A percentile compares a stretch with the other conserved stretches of the same genome.
phyloP scores from a whole-genome alignment of 805 yeast species.

The Tetrapisispora namnaoensis region DNA sequence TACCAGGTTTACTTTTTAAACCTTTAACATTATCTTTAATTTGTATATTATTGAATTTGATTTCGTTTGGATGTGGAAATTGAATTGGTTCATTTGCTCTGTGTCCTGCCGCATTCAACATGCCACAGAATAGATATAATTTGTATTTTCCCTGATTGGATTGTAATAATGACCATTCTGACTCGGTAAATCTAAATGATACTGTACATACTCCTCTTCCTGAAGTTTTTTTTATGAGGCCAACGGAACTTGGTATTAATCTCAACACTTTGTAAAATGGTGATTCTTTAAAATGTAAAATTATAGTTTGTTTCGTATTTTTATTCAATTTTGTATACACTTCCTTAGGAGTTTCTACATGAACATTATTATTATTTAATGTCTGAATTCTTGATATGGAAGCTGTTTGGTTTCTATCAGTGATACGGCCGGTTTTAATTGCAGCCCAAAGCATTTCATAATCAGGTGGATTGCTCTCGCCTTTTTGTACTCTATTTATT shows the following conservation, averaged over 20 bases:
- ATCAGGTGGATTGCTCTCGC: slow-evolving; percentile 30
- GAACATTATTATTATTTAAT: background rate
- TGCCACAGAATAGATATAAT: slow-evolving; percentile 48
- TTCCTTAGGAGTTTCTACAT: background rate
- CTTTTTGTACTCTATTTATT: slow-evolving; percentile 30
- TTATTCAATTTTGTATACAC: background rate
- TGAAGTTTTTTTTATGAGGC: slow-evolving; percentile 26
- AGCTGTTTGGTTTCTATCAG: background rate
- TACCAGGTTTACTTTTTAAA: slow-evolving; percentile 63
- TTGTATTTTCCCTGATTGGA: slow-evolving; percentile 23
- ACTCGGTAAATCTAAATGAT: slow-evolving; percentile 34
- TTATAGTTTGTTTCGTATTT: background rate
- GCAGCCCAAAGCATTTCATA: slow-evolving; percentile 28
- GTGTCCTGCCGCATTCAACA: slow-evolving; percentile 23
- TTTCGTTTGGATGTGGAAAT: slow-evolving; percentile 66
- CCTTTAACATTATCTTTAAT: slow-evolving; percentile 58
- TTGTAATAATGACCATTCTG: slow-evolving; percentile 34
- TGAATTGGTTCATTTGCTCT: slow-evolving; percentile 42
- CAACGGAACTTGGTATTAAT: slow-evolving; percentile 39
- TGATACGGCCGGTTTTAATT: slow-evolving; percentile 9
- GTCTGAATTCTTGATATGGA: background rate
- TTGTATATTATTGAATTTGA: slow-evolving; percentile 45
- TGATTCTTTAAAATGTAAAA: slow-evolving; percentile 36
- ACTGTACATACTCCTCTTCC: slow-evolving; percentile 38
- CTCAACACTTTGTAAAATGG: slow-evolving; percentile 47